Percentiles rank a stretch among this genome's conserved stretches.
phyloP scores from a whole-genome alignment of 352 stramenopile genomes.

The Globisporangium irregulare region DNA sequence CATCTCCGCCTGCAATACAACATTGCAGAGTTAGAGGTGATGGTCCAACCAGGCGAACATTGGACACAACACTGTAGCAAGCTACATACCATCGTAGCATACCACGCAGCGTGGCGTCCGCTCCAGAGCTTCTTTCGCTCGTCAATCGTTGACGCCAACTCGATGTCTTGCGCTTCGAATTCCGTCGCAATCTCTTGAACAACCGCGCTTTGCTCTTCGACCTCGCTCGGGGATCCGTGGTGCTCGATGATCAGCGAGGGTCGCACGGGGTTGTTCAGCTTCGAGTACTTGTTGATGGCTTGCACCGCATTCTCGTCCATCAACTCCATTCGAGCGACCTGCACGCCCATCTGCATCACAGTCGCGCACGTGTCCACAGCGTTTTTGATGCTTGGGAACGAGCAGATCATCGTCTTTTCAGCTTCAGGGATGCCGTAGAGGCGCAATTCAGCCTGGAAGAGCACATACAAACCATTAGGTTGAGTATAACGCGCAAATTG shows the following conservation, averaged over 20 bases:
- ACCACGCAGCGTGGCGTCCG: conserved; percentile 84
- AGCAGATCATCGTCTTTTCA: conserved; percentile 91
- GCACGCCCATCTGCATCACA: conserved; percentile 88
- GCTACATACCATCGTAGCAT: conserved; percentile 66
- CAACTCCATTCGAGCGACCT: conserved; percentile 84
- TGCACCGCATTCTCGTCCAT: conserved; percentile 81
- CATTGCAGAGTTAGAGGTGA: background rate
- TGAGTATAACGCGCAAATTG: background rate
- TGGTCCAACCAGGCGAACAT: background rate
- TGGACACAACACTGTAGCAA: background rate
- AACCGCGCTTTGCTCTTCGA: conserved; percentile 86
- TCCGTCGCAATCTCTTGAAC: conserved; percentile 87
- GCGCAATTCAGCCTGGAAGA: conserved; percentile 80
- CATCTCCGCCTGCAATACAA: conserved; percentile 51
- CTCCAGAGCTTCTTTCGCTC: conserved; percentile 85
- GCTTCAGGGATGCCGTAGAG: conserved; percentile 91
- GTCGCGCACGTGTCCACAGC: conserved; percentile 80
- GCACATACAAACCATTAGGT: background rate
- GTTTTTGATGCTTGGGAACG: conserved; percentile 90
- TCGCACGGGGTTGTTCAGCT: conserved; percentile 67
- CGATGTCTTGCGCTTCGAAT: conserved; percentile 81
- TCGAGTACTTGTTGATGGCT: conserved; percentile 86
- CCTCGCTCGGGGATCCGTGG: conserved; percentile 69
- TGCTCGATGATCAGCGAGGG: conserved; percentile 96
- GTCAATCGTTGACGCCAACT: conserved; percentile 61